Percentiles rank a stretch among this genome's conserved stretches.
phyloP scores from a whole-genome alignment of 371 early-diverging fungal genomes.

The Encephalitozoon romaleae region DNA sequence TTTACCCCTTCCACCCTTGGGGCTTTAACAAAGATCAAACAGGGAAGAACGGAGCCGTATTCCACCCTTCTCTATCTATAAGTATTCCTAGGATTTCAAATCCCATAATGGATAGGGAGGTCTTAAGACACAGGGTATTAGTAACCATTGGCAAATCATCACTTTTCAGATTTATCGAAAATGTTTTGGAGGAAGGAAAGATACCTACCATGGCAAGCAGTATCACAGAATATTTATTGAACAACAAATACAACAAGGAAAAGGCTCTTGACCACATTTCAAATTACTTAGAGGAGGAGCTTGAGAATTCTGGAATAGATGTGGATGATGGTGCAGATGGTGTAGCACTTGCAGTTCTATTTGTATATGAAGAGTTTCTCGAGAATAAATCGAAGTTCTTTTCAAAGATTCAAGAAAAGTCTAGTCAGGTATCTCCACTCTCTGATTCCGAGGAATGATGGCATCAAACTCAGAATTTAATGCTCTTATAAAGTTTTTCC shows the following conservation, averaged over 20 bases:
- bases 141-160: constrained; percentile 1
- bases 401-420: neutral
- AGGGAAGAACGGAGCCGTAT: neutral
- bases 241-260: neutral
- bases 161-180: neutral
- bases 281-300: neutral
- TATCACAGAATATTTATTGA: neutral
- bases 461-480: neutral
- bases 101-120: neutral
- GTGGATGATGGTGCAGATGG: constrained; percentile 14
- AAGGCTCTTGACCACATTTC: neutral
- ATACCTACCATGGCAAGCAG: neutral
- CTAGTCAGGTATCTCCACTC: neutral
- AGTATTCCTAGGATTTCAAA: neutral
- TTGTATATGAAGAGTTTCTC: constrained; percentile 12
- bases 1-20: neutral
- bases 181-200: neutral
- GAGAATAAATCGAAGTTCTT: neutral
- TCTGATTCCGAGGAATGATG: neutral
- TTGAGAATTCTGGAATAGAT: constrained; percentile 1
- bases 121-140: neutral
- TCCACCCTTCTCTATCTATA: no score
- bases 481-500: constrained; percentile 2
- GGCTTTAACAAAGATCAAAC: neutral
- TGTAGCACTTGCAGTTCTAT: neutral